Evolutionary conservation across 2,329 filamentous ascomycete species (phyloP), one percentile per base, ranked within the genome.

Genomic region (Trichoderma sp.): DNA sequence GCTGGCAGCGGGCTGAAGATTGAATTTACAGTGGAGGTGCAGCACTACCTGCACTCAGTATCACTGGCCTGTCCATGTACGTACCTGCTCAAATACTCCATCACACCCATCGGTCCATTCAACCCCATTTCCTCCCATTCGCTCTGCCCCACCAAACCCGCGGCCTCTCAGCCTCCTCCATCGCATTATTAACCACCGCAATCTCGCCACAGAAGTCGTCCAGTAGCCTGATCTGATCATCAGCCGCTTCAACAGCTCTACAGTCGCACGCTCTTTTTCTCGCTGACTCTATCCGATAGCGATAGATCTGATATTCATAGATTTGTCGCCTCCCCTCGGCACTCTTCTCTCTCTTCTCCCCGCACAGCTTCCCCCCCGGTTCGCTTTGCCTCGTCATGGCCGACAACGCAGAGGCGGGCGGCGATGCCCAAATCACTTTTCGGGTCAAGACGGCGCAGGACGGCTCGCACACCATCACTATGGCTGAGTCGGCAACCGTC

Each of bases 391-490:
- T 47, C 79, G 77, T 74, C 76, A 93, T 93, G 91, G 87, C 91
- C 80, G 91, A 93, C 81, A 88, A 88, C 79, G 81, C 84, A 76
- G 86, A 88, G 73, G 81, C 86, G 76, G 80, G 84, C 78, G 87
- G 89, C 77, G 93, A 95, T 79, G 84, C 91, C 78, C 91, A 95
- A 78, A 85, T 99, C 84, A 97, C 93, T 81, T 98, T 99, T 89
- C 96, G 94, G 84, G 91, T 99, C 83, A 99, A 98, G 86, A 93
- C 93, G n/a, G 95, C 94, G n/a, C 92, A 91, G 77, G 95, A 98
- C 80, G 90, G 89, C 80, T 94, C 92, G 82, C 95, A 94, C 80
- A 91, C 89, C 67, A 86, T 99, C 80, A 97, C 94, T 71, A 91
- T 98, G 79, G 83, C 92, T 72, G 88, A 92, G 75, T 88, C 89